Base-by-base conservation (phyloP, 495 filamentous ascomycete species). In the Chaetomidium leptoderma region DNA sequence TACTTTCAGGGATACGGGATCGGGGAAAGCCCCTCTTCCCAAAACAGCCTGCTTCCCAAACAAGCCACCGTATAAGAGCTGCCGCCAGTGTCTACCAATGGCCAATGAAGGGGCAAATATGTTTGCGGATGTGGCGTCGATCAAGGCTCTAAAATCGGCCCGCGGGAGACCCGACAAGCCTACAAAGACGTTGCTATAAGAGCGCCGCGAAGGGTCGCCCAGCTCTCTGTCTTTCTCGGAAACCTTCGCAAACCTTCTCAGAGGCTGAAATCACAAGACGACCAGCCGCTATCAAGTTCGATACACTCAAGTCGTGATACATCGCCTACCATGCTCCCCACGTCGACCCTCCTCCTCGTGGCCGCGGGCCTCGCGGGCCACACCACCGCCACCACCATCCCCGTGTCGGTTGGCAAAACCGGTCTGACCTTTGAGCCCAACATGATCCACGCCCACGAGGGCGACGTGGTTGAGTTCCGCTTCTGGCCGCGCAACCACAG, bases 391-490 rank as follows among this genome's bases (percentile, higher is more conserved):
- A 57, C 39, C 27, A 67, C 39, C 36, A 62, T 68, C 40, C 55
- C 56, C 14, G 53, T 72, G 27, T 51, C 55, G 0, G 67, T 71
- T 14, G 69, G 69, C 59, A 63, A 57, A 21, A 52, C 40, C 14
- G 62, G 64, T 27, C 67, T 72, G n/a, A 68, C 58, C 35, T 72
- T 74, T 35, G 47, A 46, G 2, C 71, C 71, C 30, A 61, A 54
- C 53, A 46, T 27, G 39, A 60, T 81, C 51, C 63, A 62, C 14
- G 77, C 77, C n/a, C 26, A 58, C 5, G 24, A 62, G 1, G 81
- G 80, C 60, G 81, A 79, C 56, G 71, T 72, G n/a, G 60, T 83
- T 46, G 74, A 80, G 59, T 82, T 83, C 66, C 71, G 74, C 60
- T 82, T 83, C 68, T 75, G 70, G 62, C 67, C 76, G 2, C 66